Conservation (phyloP, 305 asterid species). For the Striga hermonthica region DNA sequence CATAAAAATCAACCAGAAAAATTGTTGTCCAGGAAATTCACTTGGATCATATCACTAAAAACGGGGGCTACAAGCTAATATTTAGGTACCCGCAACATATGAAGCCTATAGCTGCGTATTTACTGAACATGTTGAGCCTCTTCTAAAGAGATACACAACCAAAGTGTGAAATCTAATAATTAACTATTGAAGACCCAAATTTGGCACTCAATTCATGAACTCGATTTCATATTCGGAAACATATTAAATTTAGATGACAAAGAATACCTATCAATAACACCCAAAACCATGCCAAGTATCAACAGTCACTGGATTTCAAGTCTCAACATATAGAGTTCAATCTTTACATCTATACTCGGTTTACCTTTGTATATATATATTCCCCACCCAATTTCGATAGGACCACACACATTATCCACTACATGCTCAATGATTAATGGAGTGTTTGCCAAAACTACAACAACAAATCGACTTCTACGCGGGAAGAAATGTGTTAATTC, state of each 20-base stretch:
- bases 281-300: background rate
- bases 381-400: background rate
- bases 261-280: background rate
- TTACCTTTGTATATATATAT: background rate
- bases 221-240: no score
- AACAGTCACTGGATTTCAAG: background rate
- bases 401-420: background rate
- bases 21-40: slow-evolving; percentile 2
- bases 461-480: no score
- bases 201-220: no score
- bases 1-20: background rate
- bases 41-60: no score
- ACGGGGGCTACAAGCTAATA: background rate
- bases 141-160: background rate
- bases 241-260: no score
- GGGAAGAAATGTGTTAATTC: no score
- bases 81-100: background rate
- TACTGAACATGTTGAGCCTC: background rate
- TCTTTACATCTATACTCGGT: background rate
- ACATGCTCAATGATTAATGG: background rate
- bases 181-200: no score
- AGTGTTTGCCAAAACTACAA: no score
- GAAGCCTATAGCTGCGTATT: background rate
- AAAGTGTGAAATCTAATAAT: background rate
- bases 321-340: background rate